Evolutionary conservation across 441 rosid genomes (phyloP), one percentile per base, ranked within the genome.

Genomic region (Euphorbia corollata): DNA sequence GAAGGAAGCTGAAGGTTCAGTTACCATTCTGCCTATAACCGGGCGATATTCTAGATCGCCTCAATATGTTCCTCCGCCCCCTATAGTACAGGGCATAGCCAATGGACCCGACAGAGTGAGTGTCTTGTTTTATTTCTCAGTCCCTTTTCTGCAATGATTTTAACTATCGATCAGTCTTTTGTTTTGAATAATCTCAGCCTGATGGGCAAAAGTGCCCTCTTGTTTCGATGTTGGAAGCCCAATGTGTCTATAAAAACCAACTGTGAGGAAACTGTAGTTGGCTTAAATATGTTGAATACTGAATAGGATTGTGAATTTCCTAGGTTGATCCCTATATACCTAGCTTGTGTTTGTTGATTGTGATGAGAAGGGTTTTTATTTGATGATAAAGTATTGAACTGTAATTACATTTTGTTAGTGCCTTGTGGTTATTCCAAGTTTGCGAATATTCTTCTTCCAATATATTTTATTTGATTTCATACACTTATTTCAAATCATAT

Each of bases 251-350:
- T 85, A 11, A 91, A 94, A 81, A 83, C 91, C 74, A 94, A 89
- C 69, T 91, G 96, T 51, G 91, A 94, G 79, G 97, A 94, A 78
- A 89, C 97, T 0, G 91, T 91, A 22, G 91, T 91, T 70, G 98
- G 96, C 71, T 75, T 89, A 65, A 94, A 94, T 77, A 75, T 89
- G 61, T 77, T 91, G 82, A 91, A 91, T 75, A 85, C 76, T 91
- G 82, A 91, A 91, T 75, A 85, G 90, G 78, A 80, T 88, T 32
- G 89, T 86, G 59, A 88, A 82, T 75, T 83, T 90, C 71, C 77
- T 91, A 43, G 36, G 64, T 62, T 64, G 91, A 89, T 76, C 57
- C 77, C 77, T 64, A 75, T 24, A 61, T 59, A 34, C 45, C 27
- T 34, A 9, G 19, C 68, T 56, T 59, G 43, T 74, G 61, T 56